Percentiles rank a stretch among this genome's conserved stretches.
Conservation (phyloP, 1,284 basidiomycete species). For the Wallemia mellicola region DNA sequence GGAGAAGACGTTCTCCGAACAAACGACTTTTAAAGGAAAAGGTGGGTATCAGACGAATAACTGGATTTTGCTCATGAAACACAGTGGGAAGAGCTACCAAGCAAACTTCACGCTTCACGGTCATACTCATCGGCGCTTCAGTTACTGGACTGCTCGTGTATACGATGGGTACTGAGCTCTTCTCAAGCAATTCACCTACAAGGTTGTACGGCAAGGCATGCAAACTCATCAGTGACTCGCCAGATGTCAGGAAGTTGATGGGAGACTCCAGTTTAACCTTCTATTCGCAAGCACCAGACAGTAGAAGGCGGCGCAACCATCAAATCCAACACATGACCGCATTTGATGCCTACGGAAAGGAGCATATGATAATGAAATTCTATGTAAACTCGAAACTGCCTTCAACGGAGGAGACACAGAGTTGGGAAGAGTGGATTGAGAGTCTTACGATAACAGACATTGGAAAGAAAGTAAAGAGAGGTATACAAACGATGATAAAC, state of each 20-base stretch:
- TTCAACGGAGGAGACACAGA: background rate
- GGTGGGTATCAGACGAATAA: too few species aligned
- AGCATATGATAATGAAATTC: background rate
- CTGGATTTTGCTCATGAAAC: background rate
- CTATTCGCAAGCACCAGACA: background rate
- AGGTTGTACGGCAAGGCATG: constrained; percentile 64
- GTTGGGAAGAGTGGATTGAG: background rate
- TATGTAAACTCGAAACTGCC: background rate
- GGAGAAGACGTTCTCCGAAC: background rate
- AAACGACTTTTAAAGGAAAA: background rate
- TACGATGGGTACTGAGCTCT: constrained; percentile 57
- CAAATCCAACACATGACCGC: background rate
- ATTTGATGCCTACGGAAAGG: background rate
- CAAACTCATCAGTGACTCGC: constrained; percentile 29
- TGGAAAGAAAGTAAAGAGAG: background rate
- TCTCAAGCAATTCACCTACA: constrained; percentile 72
- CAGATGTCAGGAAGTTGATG: background rate
- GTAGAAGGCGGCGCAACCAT: background rate
- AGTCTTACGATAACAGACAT: background rate
- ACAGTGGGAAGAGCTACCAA: background rate
- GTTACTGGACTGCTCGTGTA: constrained; percentile 21
- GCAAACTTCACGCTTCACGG: background rate
- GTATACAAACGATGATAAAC: background rate
- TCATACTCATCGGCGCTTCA: background rate
- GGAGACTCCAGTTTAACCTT: background rate